Conservation (phyloP, 768 basidiomycete genomes). For the Clavaria fumosa region DNA sequence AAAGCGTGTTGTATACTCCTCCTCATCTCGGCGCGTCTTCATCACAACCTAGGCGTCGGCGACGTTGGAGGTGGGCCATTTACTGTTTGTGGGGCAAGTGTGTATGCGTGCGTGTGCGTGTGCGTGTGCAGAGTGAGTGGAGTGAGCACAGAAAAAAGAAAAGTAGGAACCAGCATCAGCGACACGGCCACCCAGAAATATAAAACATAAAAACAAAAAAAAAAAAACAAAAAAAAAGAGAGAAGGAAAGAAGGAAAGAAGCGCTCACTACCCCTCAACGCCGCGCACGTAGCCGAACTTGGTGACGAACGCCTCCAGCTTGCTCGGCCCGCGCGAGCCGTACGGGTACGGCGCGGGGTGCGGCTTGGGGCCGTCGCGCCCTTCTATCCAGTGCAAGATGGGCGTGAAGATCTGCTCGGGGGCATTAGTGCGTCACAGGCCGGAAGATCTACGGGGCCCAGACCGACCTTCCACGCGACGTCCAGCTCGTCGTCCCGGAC, state of each 20-base stretch:
- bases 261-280: slow-evolving; percentile 52
- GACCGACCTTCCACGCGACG: slow-evolving; percentile 85
- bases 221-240: background rate
- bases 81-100: too few species aligned
- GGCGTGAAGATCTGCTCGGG: slow-evolving; percentile 72
- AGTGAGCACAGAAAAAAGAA: too few species aligned
- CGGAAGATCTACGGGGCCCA: background rate
- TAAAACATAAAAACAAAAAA: too few species aligned
- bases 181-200: too few species aligned
- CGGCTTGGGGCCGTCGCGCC: slow-evolving; percentile 47
- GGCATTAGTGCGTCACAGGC: background rate
- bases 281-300: slow-evolving; percentile 68
- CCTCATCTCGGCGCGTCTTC: too few species aligned
- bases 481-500: slow-evolving; percentile 96
- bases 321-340: slow-evolving; percentile 87
- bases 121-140: too few species aligned
- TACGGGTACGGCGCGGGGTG: slow-evolving; percentile 73
- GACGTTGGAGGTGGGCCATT: too few species aligned
- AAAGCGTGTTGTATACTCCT: too few species aligned
- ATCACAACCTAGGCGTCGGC: too few species aligned
- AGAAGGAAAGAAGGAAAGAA: slow-evolving; percentile 12
- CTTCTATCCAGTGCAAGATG: slow-evolving; percentile 93
- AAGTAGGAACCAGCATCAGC: too few species aligned
- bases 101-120: too few species aligned
- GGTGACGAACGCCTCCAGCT: slow-evolving; percentile 59